A percentile compares a stretch with the other conserved stretches of the same genome.
Evolutionary conservation across 1,284 basidiomycete genomes (phyloP).

Genomic region (Ceratobasidium sp.): DNA sequence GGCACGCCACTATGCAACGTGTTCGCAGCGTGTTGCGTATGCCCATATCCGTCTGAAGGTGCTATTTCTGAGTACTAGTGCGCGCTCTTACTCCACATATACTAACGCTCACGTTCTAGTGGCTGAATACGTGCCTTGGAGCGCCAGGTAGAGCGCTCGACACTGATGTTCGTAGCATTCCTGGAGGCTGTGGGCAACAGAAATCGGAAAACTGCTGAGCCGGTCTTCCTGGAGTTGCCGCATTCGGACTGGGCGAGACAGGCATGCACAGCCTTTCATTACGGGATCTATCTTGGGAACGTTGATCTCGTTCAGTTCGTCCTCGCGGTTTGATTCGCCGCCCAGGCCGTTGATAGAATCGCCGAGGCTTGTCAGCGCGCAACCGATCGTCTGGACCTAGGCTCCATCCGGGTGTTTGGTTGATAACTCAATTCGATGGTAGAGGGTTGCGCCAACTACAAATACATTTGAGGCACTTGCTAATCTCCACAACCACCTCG

Average conservation of each 20-base stretch:
- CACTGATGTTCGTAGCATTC: not conserved
- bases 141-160: not conserved
- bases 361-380: conserved; percentile 25
- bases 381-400: not conserved
- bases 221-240: conserved; percentile 5
- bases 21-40: not conserved
- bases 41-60: not conserved
- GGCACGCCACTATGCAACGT: not conserved
- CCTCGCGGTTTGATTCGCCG: not conserved
- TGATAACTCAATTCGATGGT: not conserved
- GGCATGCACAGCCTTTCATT: not conserved
- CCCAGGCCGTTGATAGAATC: conserved; percentile 24
- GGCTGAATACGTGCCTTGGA: conserved; percentile 1
- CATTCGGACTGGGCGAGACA: not conserved
- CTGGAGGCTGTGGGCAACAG: conserved; percentile 4
- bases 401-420: not conserved
- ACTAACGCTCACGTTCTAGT: not conserved
- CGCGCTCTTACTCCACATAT: not conserved
- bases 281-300: not conserved
- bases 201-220: not conserved
- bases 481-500: not conserved
- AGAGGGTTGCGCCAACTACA: not conserved
- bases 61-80: not conserved
- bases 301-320: not conserved
- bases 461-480: not conserved